phyloP scores from a whole-genome alignment of 768 basidiomycete species.

The Russula compacta region DNA sequence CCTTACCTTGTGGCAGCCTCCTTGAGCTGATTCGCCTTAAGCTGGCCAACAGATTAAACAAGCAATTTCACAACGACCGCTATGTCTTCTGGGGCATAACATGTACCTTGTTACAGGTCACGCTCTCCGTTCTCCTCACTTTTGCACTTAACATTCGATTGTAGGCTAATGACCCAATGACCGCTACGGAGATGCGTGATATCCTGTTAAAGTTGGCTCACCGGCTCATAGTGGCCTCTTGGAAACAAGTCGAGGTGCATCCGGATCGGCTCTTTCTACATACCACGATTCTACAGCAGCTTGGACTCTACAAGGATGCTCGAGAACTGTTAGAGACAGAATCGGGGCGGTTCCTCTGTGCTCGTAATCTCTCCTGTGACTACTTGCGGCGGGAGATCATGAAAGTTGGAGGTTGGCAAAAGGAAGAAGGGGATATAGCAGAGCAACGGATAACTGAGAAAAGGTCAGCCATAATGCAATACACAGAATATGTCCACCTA shows the following conservation, averaged over 20 bases:
- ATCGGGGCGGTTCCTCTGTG: conserved; percentile 55
- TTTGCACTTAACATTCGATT: not conserved
- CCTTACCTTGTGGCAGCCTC: not conserved
- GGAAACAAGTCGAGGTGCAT: conserved; percentile 51
- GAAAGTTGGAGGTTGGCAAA: conserved; percentile 42
- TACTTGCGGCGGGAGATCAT: conserved; percentile 68
- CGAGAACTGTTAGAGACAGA: conserved; percentile 59
- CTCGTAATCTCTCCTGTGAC: conserved; percentile 63
- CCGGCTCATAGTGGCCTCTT: conserved; percentile 54
- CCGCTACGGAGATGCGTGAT: conserved; percentile 50
- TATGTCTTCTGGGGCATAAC: conserved; percentile 81
- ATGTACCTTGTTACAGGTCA: conserved; percentile 70
- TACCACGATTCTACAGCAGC: conserved; percentile 58
- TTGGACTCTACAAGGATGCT: conserved; percentile 63
- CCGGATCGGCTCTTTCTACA: conserved; percentile 76
- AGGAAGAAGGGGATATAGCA: conserved; percentile 56
- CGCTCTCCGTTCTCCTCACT: not conserved
- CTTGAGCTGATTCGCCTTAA: conserved; percentile 30
- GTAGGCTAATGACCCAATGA: conserved; percentile 65
- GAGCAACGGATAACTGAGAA: conserved; percentile 49
- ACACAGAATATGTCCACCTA: not conserved
- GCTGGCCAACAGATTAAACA: conserved; percentile 76
- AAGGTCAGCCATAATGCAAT: conserved; percentile 35
- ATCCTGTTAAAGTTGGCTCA: conserved; percentile 73
- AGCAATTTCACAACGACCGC: conserved; percentile 72